A percentile compares a stretch with the other conserved stretches of the same genome.
Conservation (phyloP, 345 rosid genomes). For the Eucalyptus erythrocorys region DNA sequence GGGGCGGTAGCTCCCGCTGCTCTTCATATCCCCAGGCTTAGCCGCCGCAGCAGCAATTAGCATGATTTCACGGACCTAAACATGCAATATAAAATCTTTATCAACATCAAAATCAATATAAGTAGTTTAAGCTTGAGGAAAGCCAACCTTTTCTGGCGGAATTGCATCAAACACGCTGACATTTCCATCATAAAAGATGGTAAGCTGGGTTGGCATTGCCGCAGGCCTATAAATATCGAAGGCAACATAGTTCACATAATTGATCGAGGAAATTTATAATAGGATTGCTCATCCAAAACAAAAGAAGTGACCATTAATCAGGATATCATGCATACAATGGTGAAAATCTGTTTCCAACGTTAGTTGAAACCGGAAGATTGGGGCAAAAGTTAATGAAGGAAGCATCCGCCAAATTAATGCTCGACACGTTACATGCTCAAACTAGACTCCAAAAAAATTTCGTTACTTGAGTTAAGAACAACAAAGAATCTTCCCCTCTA, state of each 20-base stretch:
- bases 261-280: not conserved
- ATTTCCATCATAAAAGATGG: conserved; percentile 73
- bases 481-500: not conserved
- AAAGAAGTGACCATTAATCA: not conserved
- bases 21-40: conserved; percentile 38
- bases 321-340: not conserved
- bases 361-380: not conserved
- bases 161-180: conserved; percentile 62
- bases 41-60: conserved; percentile 49
- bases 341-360: not conserved
- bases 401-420: not conserved
- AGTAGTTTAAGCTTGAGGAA: not conserved
- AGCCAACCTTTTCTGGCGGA: conserved; percentile 58
- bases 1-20: conserved; percentile 12
- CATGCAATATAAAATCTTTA: not conserved
- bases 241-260: not conserved
- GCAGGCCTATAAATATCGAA: conserved; percentile 16
- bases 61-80: conserved; percentile 63
- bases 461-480: not conserved
- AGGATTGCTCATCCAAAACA: not conserved
- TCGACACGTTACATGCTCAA: not conserved
- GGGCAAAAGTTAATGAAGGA: not conserved
- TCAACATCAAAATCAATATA: not conserved
- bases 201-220: conserved; percentile 37
- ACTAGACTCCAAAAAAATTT: not conserved